A percentile compares a stretch with the other conserved stretches of the same genome.
These are phyloP conservation scores for Botrytis elliptica DNA, from an alignment of 2,329 filamentous ascomycete genomes.

Conservation along the genomic window DNA sequence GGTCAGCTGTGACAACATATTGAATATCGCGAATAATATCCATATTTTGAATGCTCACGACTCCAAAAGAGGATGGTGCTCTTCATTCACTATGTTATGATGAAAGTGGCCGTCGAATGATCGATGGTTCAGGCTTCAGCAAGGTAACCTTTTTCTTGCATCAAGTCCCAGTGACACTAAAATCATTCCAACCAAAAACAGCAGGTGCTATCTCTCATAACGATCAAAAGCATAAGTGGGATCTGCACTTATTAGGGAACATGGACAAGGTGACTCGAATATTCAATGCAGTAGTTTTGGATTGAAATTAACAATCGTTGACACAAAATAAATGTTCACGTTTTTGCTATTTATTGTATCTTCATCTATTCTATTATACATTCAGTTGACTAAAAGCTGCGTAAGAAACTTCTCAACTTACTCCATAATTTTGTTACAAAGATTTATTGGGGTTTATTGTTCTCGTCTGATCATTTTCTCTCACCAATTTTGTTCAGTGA, in stretches of 20 bases:
- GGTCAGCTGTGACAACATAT: not conserved
- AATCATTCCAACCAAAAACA: not conserved
- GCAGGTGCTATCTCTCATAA: not conserved
- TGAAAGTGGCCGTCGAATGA: not conserved
- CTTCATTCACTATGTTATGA: not conserved
- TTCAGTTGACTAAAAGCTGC: not conserved
- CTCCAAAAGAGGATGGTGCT: not conserved
- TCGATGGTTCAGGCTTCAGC: not conserved
- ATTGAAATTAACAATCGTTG: not conserved
- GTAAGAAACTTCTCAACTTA: not conserved
- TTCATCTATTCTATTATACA: not conserved
- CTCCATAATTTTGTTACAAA: not conserved
- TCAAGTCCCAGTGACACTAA: not conserved
- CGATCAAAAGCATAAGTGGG: not conserved
- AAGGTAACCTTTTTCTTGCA: not conserved
- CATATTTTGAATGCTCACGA: not conserved
- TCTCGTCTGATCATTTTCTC: not conserved
- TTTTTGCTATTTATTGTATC: not conserved
- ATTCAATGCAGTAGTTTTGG: not conserved
- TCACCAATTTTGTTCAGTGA: conserved; percentile 6
- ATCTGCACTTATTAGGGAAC: no score
- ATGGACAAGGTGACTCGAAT: not conserved
- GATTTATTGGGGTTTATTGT: not conserved
- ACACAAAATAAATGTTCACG: not conserved
- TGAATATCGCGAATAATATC: not conserved